phyloP scores from a whole-genome alignment of 371 early-diverging fungal genomes.

The Coemansia sp. region DNA sequence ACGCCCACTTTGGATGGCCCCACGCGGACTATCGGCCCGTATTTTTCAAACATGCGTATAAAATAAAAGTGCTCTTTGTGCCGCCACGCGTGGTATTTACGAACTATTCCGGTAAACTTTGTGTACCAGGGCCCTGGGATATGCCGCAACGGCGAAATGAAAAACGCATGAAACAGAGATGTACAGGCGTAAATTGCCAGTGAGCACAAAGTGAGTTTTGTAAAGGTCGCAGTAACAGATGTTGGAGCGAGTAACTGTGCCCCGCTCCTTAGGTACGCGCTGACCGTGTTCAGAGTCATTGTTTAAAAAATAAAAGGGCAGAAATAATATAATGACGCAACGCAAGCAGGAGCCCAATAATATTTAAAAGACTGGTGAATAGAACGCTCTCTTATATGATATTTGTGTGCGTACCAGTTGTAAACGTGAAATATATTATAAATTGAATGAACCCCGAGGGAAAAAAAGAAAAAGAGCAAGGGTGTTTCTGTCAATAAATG shows the following conservation, averaged over 20 bases:
- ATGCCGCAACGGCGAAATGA: conserved; percentile 17
- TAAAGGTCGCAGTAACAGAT: neutral
- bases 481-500: too few species aligned
- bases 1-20: conserved; percentile 16
- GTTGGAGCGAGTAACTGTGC: neutral
- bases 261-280: neutral
- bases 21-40: conserved; percentile 26
- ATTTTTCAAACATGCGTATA: conserved; percentile 11
- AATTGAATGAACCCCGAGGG: too few species aligned
- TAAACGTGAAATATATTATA: too few species aligned
- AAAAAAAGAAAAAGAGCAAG: too few species aligned
- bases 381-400: too few species aligned
- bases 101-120: conserved; percentile 10
- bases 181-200: neutral
- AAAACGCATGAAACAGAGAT: neutral
- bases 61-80: conserved; percentile 20
- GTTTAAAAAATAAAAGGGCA: too few species aligned
- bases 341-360: too few species aligned
- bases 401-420: too few species aligned
- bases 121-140: conserved; percentile 47
- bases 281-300: too few species aligned
- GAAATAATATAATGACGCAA: too few species aligned
- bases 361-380: too few species aligned
- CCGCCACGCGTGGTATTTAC: conserved; percentile 26
- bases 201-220: neutral